A percentile compares a stretch with the other conserved stretches of the same genome.
phyloP scores from a whole-genome alignment of 2,329 filamentous ascomycete genomes.

The Colletotrichum magnum region DNA sequence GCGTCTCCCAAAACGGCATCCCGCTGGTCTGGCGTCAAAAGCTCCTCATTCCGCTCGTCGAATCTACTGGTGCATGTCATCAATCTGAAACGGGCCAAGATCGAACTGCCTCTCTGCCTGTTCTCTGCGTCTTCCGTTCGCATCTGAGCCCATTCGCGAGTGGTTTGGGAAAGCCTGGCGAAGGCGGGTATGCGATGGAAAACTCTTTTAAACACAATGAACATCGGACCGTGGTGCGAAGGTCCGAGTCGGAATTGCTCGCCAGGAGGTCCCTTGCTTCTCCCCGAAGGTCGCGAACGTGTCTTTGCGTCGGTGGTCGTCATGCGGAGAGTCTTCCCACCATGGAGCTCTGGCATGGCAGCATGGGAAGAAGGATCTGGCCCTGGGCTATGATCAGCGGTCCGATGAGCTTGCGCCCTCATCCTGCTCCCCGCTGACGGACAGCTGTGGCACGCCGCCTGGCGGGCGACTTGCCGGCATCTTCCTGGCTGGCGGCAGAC shows the following conservation, averaged over 20 bases:
- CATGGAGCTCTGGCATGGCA: background rate
- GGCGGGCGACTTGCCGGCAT: slow-evolving; percentile 30
- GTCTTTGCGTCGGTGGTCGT: slow-evolving; percentile 14
- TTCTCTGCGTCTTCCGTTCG: slow-evolving; percentile 16
- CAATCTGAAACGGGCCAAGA: slow-evolving; percentile 36
- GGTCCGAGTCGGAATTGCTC: background rate
- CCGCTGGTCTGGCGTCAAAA: slow-evolving; percentile 16
- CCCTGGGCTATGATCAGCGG: slow-evolving; percentile 22
- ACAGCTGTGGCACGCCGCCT: slow-evolving; percentile 26
- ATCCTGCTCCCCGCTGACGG: slow-evolving; percentile 10
- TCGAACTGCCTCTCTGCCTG: slow-evolving; percentile 1
- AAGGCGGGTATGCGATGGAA: slow-evolving; percentile 23
- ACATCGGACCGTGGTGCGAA: background rate
- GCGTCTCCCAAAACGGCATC: slow-evolving; percentile 26
- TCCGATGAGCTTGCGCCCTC: slow-evolving; percentile 27
- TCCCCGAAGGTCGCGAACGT: slow-evolving; percentile 8
- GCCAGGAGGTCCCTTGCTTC: slow-evolving; percentile 11
- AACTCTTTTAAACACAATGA: background rate
- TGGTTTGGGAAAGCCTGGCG: slow-evolving; percentile 10
- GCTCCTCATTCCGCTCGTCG: slow-evolving; percentile 10
- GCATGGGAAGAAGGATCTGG: slow-evolving; percentile 17
- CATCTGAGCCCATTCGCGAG: background rate
- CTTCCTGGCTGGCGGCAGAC: slow-evolving; percentile 30
- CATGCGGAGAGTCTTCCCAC: background rate
- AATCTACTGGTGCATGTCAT: slow-evolving; percentile 5